Evolutionary conservation across 2,329 filamentous ascomycete genomes (phyloP), one percentile per base, ranked within the genome.

Genomic region (Phoma sp.): DNA sequence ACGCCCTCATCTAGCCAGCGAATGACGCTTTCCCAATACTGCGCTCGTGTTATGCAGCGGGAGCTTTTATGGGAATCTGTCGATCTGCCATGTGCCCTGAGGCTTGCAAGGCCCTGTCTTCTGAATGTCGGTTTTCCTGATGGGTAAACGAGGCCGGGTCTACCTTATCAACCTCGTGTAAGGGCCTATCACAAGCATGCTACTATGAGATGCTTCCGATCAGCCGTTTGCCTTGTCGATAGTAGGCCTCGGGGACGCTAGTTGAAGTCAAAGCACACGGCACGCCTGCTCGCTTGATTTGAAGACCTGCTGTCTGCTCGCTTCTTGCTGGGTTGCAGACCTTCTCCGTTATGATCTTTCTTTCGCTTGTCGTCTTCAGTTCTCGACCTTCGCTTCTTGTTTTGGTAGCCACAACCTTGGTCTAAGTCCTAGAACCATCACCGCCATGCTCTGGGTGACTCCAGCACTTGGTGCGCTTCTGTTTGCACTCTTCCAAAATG

Each of bases 401-500:
- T 22, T 38, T 13, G 21, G 13, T 38, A 6, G 6, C n/a, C 10
- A 24, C 10, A 15, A 13, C 17, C 12, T 22, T 38, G 5, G 13
- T 22, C 17, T 9, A 24, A 2, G 2, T 21, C 21, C 36, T 24
- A 13, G 3, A 21, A 37, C 10, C 36, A 22, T 24, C 15, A 13
- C 10, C 19, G 17, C 36, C 35, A 56, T 56, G 53, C 22, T 51
- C 31, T 41, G 53, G 53, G 15, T 41, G 22, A 43, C 46, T 4
- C 21, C 53, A 38, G 37, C 38, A 24, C 41, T 51, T 6, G 19
- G 36, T 43, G 43, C 43, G n/a, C 47, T 63, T 12, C 24, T 64
- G 4, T 47, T 63, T 25, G 46, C 47, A 15, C 51, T 40, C 13
- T 48, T 55, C 17, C 55, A 64, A 33, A 53, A 62, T 40, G 45